phyloP scores from a whole-genome alignment of 306 rosid genomes.

The Begonia fuchsioides region DNA sequence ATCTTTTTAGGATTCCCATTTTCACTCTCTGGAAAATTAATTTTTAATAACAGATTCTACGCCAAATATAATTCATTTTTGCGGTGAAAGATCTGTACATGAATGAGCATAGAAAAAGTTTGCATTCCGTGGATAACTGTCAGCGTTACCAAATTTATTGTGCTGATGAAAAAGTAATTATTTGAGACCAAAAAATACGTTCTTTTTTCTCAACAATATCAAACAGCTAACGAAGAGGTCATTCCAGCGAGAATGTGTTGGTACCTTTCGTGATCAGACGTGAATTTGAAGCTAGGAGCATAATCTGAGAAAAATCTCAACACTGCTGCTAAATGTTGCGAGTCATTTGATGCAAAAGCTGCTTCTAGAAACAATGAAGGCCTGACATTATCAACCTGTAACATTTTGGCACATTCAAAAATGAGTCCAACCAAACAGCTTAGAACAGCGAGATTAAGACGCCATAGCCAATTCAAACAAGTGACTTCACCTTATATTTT shows the following conservation, averaged over 20 bases:
- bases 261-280: constrained; percentile 62
- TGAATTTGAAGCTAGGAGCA: constrained; percentile 53
- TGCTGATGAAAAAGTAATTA: not conserved
- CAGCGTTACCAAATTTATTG: too few relatives aligned
- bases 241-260: constrained; percentile 53
- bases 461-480: too few relatives aligned
- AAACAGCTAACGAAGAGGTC: constrained; percentile 45
- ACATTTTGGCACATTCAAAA: too few relatives aligned
- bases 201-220: constrained; percentile 9
- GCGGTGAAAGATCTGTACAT: too few relatives aligned
- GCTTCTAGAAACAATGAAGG: constrained; percentile 88
- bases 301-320: constrained; percentile 74
- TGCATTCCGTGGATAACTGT: too few relatives aligned
- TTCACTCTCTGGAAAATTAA: too few relatives aligned
- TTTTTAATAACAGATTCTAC: too few relatives aligned
- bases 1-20: too few relatives aligned
- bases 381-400: constrained; percentile 66
- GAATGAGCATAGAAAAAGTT: too few relatives aligned
- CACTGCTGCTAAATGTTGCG: constrained; percentile 75
- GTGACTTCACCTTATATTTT: constrained; percentile 44
- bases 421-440: too few relatives aligned
- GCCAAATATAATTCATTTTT: too few relatives aligned
- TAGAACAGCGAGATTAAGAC: not conserved
- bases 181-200: not conserved
- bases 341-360: constrained; percentile 49